Evolutionary conservation across 228 moss, liverwort and hornwort species (phyloP), one percentile per base, ranked within the genome.

Genomic region (Sphagnum fallax): DNA sequence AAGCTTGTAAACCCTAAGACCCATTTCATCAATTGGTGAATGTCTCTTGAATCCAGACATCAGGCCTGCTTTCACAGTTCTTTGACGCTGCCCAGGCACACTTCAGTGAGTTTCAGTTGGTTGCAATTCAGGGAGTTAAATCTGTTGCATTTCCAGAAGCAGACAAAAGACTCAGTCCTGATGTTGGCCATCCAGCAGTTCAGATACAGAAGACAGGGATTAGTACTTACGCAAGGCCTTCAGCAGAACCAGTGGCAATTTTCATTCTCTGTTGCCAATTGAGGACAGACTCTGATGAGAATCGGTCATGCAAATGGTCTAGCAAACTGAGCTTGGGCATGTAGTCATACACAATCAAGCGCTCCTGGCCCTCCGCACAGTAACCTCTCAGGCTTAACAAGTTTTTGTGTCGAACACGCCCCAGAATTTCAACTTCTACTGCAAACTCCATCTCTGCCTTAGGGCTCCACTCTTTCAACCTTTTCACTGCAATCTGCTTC

Each of bases 381-480:
- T 98, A 98, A 65, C 98, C 98, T 6, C 98, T 87, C 53, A 93
- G 60, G 67, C 92, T 90, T 60, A 94, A 69, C 6, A 98, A 76
- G 79, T 94, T 98, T 75, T 79, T 90, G 69, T 98, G 98, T 48
- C 93, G 92, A 32, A 98, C 94, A 48, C 98, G 85, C 4, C 98
- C 98, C 58, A 98, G 65, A 73, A 94, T 94, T 79, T 98, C 98
- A 10, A 98, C 94, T 72, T 98, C 98, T 70, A 98, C 94, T 10
- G 98, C 87, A 63, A 98, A 98, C 70, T 98, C 98, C 94, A 98
- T 98, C 79, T 98, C 98, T 15, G 96, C 93, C 77, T 89, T 98
- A 0, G 87, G 92, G 69, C 94, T 98, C 98, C 98, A 98, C 5
- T 94, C 94, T 89, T 94, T 98, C 77, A 98, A 72, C 68, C 98